Evolutionary conservation across 106 monocot genomes (phyloP), one percentile per base, ranked within the genome.

Genomic region (Xerophyta viscosa): DNA sequence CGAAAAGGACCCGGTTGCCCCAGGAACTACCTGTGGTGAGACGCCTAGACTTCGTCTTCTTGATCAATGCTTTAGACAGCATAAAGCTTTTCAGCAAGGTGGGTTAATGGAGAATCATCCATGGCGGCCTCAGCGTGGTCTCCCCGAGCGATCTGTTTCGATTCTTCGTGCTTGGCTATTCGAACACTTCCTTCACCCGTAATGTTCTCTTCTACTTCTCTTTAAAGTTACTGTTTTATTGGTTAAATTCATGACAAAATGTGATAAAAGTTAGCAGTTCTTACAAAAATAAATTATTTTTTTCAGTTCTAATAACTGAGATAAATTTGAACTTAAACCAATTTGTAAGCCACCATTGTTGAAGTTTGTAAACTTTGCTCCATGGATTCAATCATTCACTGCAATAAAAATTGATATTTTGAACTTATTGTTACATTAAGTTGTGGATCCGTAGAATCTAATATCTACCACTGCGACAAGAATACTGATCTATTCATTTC

Each of bases 121-220:
- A 0, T 92, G 92, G 87, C 42, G 92, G 29, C 92, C 92, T 3
- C 92, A 92, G 62, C 62, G 87, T 14, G 92, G 92, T n/a, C 65
- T 92, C 9, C 87, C 92, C 0, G 87, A 92, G 27, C 63, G 83
- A 18, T 65, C 87, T 4, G 92, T 92, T 6, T 68, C 76, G 6
- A 49, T 87, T 27, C 82, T 92, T 5, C 71, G 91, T 4, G 82
- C 92, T 27, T 92, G 92, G 92, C 83, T 87, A 47, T 92, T 92
- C 57, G 92, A 92, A 42, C 92, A 92, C 45, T 92, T 92, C 56
- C 83, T 92, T 17, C 82, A 92, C 43, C 92, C 87, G 87, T 92
- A 82, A 51, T 15, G 46, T 28, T 50, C 26, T 31, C 54, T 59
- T 12, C 46, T 26, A 13, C 24, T 19, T 22, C 21, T 37, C 47